Base-by-base conservation (phyloP, 495 filamentous ascomycete species). In the Penicillium turbatum region DNA sequence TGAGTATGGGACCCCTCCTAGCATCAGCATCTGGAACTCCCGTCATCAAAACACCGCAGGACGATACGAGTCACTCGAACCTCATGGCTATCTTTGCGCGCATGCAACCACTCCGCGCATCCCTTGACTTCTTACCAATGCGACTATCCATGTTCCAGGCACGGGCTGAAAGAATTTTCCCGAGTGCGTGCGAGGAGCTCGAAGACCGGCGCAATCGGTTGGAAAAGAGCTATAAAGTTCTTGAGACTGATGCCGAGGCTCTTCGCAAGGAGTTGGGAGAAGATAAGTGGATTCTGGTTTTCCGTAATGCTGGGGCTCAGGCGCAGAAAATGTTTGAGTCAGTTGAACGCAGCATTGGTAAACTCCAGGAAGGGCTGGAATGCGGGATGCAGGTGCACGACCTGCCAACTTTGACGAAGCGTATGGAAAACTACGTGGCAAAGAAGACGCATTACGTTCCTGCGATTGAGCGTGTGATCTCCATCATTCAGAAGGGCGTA, bases 111-210 rank as follows among this genome's bases (percentile, higher is more conserved):
- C 75, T 98, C 29, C 79, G 90, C 37, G 93, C 93, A 2, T 96
- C 92, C 3, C 72, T 98, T 43, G 92, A 97, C 68, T 97, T 98
- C 63, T 74, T 98, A 34, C 93, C 93, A n/a, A 97, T 97, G 92
- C 78, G 92, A 43, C 71, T 98, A 1, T 87, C 88, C 12, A 87
- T 84, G 50, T 98, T 97, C 63, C 83, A 91, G 51, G 70, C 76
- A 0, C 81, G 92, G 54, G 93, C 89, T 0, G 84, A 86, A 36
- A 60, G 67, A 1, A 76, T 87, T 34, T 95, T 97, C 57, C 91
- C 93, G 0, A 91, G 87, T 13, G 90, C 92, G 0, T 97, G 92
- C 55, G 84, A 90, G 42, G 92, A 97, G 65, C 75, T 98, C 11
- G 86, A 91, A 46, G 81, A 82, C 44, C 77, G 89, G 49, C 79